Evolutionary conservation across 1,139 yeast species (phyloP).

Genomic region (Zygosaccharomyces sapae): DNA sequence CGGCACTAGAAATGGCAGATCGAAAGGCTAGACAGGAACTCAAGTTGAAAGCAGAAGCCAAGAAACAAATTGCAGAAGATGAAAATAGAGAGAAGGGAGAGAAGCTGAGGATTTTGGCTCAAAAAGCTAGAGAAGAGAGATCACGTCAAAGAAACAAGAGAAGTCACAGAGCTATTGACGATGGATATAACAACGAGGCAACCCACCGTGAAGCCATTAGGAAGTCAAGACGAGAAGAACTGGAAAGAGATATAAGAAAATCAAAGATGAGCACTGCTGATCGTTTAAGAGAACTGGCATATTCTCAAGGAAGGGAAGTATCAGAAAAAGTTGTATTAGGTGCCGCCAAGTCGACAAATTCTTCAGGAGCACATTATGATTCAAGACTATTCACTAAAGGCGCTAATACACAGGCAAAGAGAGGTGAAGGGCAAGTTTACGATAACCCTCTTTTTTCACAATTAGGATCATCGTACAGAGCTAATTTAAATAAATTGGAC

Average conservation of each 20-base stretch:
- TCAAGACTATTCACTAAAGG: slow-evolving; percentile 50
- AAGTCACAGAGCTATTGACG: slow-evolving; percentile 9
- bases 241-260: slow-evolving; percentile 44
- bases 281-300: slow-evolving; percentile 43
- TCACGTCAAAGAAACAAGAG: slow-evolving; percentile 15
- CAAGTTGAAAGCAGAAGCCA: slow-evolving; percentile 52
- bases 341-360: slow-evolving; percentile 41
- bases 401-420: slow-evolving; percentile 39
- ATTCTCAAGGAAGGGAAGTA: slow-evolving; percentile 47
- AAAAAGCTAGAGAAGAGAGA: slow-evolving; percentile 45
- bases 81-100: slow-evolving; percentile 59
- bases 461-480: slow-evolving; percentile 49
- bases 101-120: slow-evolving; percentile 55
- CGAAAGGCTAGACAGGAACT: slow-evolving; percentile 68
- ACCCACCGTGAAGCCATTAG: slow-evolving; percentile 42
- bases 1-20: slow-evolving; percentile 75
- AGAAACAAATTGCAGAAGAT: slow-evolving; percentile 50
- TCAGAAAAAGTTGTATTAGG: slow-evolving; percentile 55
- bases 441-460: slow-evolving; percentile 55
- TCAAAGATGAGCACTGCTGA: slow-evolving; percentile 46
- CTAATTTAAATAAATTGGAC: slow-evolving; percentile 26
- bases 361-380: slow-evolving; percentile 48
- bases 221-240: slow-evolving; percentile 44
- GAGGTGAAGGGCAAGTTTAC: slow-evolving; percentile 49
- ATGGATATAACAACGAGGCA: slow-evolving; percentile 19